Evolutionary conservation across 768 basidiomycete genomes (phyloP), one percentile per base, ranked within the genome.

Genomic region (Hericium alpestre): DNA sequence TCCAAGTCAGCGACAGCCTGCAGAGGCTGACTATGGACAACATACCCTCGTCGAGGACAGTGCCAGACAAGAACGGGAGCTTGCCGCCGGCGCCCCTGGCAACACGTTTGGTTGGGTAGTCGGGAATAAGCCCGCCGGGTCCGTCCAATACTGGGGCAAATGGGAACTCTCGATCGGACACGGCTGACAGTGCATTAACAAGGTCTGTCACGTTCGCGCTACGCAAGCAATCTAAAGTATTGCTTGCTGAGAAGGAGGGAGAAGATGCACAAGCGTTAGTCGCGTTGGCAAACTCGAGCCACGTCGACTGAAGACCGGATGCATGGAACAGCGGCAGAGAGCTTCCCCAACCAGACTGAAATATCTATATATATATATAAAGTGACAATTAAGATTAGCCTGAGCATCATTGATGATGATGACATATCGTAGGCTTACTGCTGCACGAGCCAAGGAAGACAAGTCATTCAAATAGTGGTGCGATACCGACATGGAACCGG

Each of bases 31-130:
- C 16, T 23, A 18, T 3, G 5, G 39, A 18, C 20, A 15, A 27
- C 16, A n/a, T 22, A 77, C 78, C 76, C 70, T 79, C 77, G 61
- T 79, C 76, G 4, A 73, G 64, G 58, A 67, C 70, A 5, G 73
- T 73, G 13, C 77, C 77, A 49, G 73, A 64, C 25, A 79, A 78
- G 59, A 77, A 75, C 0, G 78, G 77, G 2, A 79, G 56, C 16
- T 64, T 62, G 1, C 72, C 67, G 56, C 75, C 76, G 0, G 66
- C 65, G 0, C 73, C 60, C 52, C 61, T 2, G 52, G 69, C 59
- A 20, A 67, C 47, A 8, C 75, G 65, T 32, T 56, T 65, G 2
- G 76, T 76, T 6, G 74, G 71, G 10, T 70, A 58, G 49, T 74
- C 76, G 0, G 72, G 72, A 40, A 74, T 63, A 2, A 78, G 53